Percentiles rank a stretch among this genome's conserved stretches.
Evolutionary conservation across 148 eudicot species (phyloP).

Genomic region (Silene uniflora): DNA sequence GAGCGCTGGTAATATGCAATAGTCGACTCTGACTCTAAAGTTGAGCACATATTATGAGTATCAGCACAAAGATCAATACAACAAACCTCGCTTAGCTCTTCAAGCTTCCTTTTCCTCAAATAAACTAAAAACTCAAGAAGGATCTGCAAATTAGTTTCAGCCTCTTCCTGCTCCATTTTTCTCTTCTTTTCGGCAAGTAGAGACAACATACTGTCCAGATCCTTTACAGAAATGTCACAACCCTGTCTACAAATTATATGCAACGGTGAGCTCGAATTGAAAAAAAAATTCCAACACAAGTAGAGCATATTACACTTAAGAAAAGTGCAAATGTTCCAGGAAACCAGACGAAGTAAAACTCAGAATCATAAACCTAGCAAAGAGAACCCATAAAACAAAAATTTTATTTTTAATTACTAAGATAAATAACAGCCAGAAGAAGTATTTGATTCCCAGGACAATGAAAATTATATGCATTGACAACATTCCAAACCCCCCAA

Average conservation of each 20-base stretch:
- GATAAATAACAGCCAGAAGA: neutral
- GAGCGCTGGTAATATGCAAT: neutral
- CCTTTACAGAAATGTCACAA: conserved; percentile 78
- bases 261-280: conserved; percentile 31
- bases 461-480: neutral
- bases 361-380: neutral
- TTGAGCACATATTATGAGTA: conserved; percentile 2
- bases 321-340: neutral
- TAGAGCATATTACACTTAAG: neutral
- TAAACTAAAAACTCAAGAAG: conserved; percentile 67
- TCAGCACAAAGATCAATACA: neutral
- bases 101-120: conserved; percentile 63
- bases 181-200: conserved; percentile 69
- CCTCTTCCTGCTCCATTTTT: conserved; percentile 85
- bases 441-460: neutral
- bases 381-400: neutral
- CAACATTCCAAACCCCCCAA: neutral
- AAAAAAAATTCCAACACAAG: conserved; percentile 9
- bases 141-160: conserved; percentile 73
- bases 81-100: conserved; percentile 75
- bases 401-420: conserved; percentile 1
- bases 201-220: conserved; percentile 60
- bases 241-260: conserved; percentile 71
- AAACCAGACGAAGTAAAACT: neutral
- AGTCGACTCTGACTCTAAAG: neutral